Evolutionary conservation across 2,329 filamentous ascomycete species (phyloP).

Genomic region (Metarhizium sp.): DNA sequence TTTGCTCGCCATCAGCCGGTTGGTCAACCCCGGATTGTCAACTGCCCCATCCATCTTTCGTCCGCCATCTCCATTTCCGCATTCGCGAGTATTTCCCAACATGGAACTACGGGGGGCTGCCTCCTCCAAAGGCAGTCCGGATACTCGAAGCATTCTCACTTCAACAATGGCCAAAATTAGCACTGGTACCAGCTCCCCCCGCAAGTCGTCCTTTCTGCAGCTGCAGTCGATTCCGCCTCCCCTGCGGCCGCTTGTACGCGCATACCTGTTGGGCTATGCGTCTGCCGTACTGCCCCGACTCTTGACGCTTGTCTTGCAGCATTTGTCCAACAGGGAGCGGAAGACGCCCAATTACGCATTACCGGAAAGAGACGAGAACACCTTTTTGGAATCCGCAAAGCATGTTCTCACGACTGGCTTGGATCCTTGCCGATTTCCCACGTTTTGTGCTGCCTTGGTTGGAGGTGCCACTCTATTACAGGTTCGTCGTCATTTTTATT

Average conservation of each 20-base stretch:
- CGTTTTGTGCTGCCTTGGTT: constrained; percentile 52
- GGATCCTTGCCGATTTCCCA: constrained; percentile 47
- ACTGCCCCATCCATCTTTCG: neutral
- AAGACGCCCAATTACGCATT: constrained; percentile 17
- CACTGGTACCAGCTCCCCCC: neutral
- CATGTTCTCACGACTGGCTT: constrained; percentile 41
- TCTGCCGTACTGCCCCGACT: constrained; percentile 49
- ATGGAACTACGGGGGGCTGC: neutral
- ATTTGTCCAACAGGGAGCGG: constrained; percentile 30
- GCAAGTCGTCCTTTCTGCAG: constrained; percentile 2
- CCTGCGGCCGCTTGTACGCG: constrained; percentile 46
- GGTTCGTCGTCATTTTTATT: constrained; percentile 25
- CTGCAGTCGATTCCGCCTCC: constrained; percentile 33
- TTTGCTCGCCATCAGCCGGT: neutral
- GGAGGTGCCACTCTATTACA: constrained; percentile 54
- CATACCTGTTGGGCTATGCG: constrained; percentile 52
- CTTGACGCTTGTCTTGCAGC: constrained; percentile 42
- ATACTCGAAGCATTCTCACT: neutral
- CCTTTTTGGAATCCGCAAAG: constrained; percentile 23
- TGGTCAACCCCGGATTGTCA: neutral
- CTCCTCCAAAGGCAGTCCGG: neutral
- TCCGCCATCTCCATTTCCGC: neutral
- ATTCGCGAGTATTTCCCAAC: constrained; percentile 3
- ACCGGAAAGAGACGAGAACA: constrained; percentile 17
- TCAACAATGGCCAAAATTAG: neutral